Base-by-base conservation (phyloP, 306 rosid species). In the Begonia loranthoides region DNA sequence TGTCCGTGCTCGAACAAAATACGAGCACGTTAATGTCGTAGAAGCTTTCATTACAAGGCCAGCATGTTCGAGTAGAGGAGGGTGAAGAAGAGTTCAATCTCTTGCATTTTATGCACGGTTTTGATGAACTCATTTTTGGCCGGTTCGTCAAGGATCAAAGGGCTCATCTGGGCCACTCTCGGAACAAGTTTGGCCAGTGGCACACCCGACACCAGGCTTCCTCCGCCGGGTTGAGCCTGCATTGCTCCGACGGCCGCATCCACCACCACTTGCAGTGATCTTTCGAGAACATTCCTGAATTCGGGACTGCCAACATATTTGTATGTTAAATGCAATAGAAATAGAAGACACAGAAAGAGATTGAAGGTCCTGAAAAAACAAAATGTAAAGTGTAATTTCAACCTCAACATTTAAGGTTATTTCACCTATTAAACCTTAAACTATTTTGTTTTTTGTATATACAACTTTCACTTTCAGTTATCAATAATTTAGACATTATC, bases 1-100 rank as follows among this genome's bases (percentile, higher is more conserved):
- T 19, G 22, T 19, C 22, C 22, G 3, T 19, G 3, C 22, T 19
- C 22, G 22, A 19, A 19, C 22, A 1, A 19, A 19, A 2, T 19
- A 19, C 22, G 22, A 19, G 22, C 3, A 1, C 22, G 22, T 2
- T 19, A 4, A 19, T 19, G 22, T 19, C 22, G 22, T 19, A 19
- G 22, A 19, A 19, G 22, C 22, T 19, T 19, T 19, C 22, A 19
- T 69, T 74, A 67, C 3, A 73, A 68, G 65, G 62, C 53, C 41
- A 78, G 76, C 71, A 78, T 70, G 22, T 76, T 79, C 56, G 99
- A 71, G 69, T 92, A 92, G 66, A 90, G 80, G 68, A 76, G 79
- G 59, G 95, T 78, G 79, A 80, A 80, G 63, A 92, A 86, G 59
- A 70, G 71, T 69, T 83, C 94, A 54, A 86, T 87, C 67, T 92